These are phyloP conservation scores for Kazachstania bromeliacearum DNA, from an alignment of 805 yeast species.

Conservation along the genomic window DNA sequence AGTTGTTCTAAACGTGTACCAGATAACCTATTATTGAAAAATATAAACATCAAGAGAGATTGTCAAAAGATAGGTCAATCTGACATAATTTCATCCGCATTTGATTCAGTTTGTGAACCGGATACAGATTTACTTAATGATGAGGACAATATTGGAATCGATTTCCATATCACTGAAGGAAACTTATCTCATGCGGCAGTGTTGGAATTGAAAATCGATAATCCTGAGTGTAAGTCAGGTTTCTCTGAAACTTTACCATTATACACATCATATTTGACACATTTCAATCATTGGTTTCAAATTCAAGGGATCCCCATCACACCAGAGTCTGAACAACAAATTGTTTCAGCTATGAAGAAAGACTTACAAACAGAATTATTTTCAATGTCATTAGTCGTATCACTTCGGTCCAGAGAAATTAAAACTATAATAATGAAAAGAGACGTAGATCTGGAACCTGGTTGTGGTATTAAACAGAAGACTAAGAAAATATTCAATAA, in stretches of 20 bases:
- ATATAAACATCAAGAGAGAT: conserved; percentile 17
- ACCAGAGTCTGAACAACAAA: conserved; percentile 41
- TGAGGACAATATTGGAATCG: conserved; percentile 2
- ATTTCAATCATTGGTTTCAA: conserved; percentile 29
- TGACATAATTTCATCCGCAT: conserved; percentile 23
- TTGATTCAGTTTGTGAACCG: conserved; percentile 14
- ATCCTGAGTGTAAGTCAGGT: conserved; percentile 2
- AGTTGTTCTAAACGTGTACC: conserved; percentile 4
- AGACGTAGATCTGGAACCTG: conserved; percentile 7
- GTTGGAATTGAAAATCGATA: conserved; percentile 19
- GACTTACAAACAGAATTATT: conserved; percentile 31
- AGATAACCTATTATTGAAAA: conserved; percentile 7
- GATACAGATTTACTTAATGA: conserved; percentile 1
- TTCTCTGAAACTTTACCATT: conserved; percentile 20
- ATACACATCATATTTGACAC: conserved; percentile 22
- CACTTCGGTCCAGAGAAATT: conserved; percentile 32
- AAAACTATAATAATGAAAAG: conserved; percentile 26
- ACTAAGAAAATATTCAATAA: conserved; percentile 22
- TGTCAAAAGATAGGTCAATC: conserved; percentile 23
- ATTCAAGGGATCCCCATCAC: conserved; percentile 46
- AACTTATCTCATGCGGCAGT: conserved; percentile 21
- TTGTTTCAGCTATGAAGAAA: conserved; percentile 42
- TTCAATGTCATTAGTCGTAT: conserved; percentile 27
- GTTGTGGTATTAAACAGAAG: conserved; percentile 14
- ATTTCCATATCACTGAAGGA: conserved; percentile 10